Percentiles rank a stretch among this genome's conserved stretches.
phyloP scores from a whole-genome alignment of 2,329 filamentous ascomycete genomes.

The Aureobasidium pullulans region DNA sequence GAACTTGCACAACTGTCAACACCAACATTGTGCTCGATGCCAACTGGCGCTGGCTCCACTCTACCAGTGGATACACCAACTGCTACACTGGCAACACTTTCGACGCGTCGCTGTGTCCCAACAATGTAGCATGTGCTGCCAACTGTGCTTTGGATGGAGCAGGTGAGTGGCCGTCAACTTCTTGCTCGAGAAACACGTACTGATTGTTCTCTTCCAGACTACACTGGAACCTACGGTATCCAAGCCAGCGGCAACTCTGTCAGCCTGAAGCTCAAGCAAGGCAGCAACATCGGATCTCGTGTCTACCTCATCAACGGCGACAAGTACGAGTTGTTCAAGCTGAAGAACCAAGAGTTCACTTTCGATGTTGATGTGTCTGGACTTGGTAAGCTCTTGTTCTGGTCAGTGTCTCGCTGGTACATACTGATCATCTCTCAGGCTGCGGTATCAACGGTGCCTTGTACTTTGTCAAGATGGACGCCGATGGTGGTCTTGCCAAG shows the following conservation, averaged over 20 bases:
- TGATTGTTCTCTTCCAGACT: conserved; percentile 22
- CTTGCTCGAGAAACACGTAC: not conserved
- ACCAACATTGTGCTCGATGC: conserved; percentile 36
- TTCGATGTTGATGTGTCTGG: conserved; percentile 66
- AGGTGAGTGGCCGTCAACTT: not conserved
- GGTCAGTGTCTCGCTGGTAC: too few relatives aligned
- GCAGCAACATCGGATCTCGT: conserved; percentile 38
- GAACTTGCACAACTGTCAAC: conserved; percentile 30
- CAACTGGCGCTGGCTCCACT: conserved; percentile 46
- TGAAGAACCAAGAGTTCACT: conserved; percentile 62
- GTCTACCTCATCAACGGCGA: conserved; percentile 43
- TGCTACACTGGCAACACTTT: conserved; percentile 42
- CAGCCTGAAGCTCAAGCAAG: conserved; percentile 52
- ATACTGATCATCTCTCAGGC: conserved; percentile 20
- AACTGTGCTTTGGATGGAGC: conserved; percentile 38
- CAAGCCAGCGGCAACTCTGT: conserved; percentile 46
- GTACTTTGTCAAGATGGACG: conserved; percentile 58
- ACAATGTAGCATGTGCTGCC: conserved; percentile 30
- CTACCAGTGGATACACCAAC: conserved; percentile 38
- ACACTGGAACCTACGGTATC: conserved; percentile 40
- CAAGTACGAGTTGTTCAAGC: conserved; percentile 58
- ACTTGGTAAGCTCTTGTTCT: conserved; percentile 31
- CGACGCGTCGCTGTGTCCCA: conserved; percentile 34
- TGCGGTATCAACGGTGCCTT: conserved; percentile 67
- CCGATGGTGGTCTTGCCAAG: conserved; percentile 46